A percentile compares a stretch with the other conserved stretches of the same genome.
phyloP scores from a whole-genome alignment of 257 asterid genomes.

The Rhazya stricta region DNA sequence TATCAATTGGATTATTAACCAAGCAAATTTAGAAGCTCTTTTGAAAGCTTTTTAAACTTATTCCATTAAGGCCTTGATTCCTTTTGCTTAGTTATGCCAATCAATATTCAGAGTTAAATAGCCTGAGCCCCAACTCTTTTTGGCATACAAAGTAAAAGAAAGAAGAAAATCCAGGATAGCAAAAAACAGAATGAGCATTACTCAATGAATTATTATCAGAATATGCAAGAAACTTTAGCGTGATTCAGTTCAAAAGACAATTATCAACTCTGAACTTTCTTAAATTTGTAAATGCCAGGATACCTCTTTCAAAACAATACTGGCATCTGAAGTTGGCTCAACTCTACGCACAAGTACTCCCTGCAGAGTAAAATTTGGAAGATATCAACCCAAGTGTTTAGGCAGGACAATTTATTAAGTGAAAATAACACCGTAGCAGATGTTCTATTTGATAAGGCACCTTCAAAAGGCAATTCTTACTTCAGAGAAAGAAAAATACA shows the following conservation, averaged over 20 bases:
- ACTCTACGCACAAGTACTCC: conserved; percentile 79
- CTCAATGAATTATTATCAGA: background rate
- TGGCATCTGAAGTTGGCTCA: conserved; percentile 78
- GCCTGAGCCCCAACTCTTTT: background rate
- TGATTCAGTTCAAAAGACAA: background rate
- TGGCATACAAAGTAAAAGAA: background rate
- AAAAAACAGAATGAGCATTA: background rate
- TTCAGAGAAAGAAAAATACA: background rate
- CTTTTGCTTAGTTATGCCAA: background rate
- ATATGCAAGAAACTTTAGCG: background rate
- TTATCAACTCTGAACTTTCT: background rate
- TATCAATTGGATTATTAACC: background rate
- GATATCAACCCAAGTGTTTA: background rate
- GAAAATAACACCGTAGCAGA: background rate
- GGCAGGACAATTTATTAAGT: background rate
- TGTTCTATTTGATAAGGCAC: background rate
- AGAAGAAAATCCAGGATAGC: background rate
- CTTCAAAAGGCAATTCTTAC: background rate
- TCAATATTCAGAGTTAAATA: background rate
- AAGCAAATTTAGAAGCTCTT: background rate
- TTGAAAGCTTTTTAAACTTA: background rate
- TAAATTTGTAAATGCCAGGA: background rate
- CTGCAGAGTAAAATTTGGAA: conserved; percentile 33
- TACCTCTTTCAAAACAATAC: conserved; percentile 70
- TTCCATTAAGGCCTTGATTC: background rate